phyloP scores from a whole-genome alignment of 805 yeast species.

The Wickerhamomyces mucosus region DNA sequence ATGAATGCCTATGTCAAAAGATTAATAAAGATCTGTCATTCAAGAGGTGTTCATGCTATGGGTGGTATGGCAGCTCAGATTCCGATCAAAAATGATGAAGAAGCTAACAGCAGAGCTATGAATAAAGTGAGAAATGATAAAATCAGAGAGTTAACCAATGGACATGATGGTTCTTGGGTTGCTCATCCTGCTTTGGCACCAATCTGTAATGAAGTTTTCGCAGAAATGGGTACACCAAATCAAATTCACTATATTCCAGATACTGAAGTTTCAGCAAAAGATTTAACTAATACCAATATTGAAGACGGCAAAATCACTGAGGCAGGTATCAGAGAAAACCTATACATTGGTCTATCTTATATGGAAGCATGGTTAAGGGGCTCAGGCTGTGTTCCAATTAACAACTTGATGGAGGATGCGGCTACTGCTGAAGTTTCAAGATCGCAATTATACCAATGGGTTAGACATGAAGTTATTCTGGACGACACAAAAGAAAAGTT shows the following conservation, averaged over 20 bases:
- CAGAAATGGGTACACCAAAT: slow-evolving; percentile 76
- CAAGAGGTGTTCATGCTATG: slow-evolving; percentile 77
- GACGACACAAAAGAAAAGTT: slow-evolving; percentile 50
- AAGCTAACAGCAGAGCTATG: slow-evolving; percentile 56
- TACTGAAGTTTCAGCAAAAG: slow-evolving; percentile 38
- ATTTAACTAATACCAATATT: slow-evolving; percentile 57
- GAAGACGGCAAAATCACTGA: slow-evolving; percentile 55
- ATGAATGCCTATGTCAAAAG: slow-evolving; percentile 72
- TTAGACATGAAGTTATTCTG: slow-evolving; percentile 51
- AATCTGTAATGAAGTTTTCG: slow-evolving; percentile 63
- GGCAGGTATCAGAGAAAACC: slow-evolving; percentile 60
- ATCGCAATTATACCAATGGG: slow-evolving; percentile 79
- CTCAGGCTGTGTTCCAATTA: slow-evolving; percentile 78
- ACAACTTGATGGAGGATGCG: slow-evolving; percentile 83
- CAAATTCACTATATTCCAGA: slow-evolving; percentile 48
- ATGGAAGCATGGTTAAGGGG: slow-evolving; percentile 86
- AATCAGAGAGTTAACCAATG: slow-evolving; percentile 64
- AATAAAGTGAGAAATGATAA: slow-evolving; percentile 67
- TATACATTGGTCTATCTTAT: slow-evolving; percentile 67
- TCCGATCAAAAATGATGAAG: slow-evolving; percentile 66
- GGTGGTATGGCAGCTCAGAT: slow-evolving; percentile 91
- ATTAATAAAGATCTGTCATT: slow-evolving; percentile 64
- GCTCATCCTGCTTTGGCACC: slow-evolving; percentile 80
- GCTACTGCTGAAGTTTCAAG: slow-evolving; percentile 85
- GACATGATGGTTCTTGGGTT: slow-evolving; percentile 87